A percentile compares a stretch with the other conserved stretches of the same genome.
Conservation (phyloP, 2,329 filamentous ascomycete species). For the Graphilbum ipis-grandicollis region DNA sequence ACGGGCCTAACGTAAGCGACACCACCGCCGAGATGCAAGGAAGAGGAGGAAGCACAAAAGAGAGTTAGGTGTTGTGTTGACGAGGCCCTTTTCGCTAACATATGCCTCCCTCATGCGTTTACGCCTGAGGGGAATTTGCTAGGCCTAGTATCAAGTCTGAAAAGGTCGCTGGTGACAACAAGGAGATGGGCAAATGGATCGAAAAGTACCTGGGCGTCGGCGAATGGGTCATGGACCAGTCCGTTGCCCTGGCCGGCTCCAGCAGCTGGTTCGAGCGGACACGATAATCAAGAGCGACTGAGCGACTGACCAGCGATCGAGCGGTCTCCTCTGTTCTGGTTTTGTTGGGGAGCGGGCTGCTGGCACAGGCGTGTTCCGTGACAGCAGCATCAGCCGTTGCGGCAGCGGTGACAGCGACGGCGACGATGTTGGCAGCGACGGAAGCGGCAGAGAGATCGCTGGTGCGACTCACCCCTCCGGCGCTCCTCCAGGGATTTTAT, state of each 20-base stretch:
- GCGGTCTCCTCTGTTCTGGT: too few relatives aligned
- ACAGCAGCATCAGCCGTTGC: too few relatives aligned
- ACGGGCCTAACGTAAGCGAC: slow-evolving; percentile 87
- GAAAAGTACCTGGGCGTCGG: slow-evolving; percentile 87
- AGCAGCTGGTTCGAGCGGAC: slow-evolving; percentile 85
- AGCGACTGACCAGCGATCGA: too few relatives aligned
- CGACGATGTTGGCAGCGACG: too few relatives aligned
- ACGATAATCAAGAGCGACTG: slow-evolving; percentile 29
- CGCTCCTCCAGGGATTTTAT: too few relatives aligned
- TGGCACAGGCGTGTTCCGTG: too few relatives aligned
- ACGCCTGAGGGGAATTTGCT: slow-evolving; percentile 19
- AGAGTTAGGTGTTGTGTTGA: too few relatives aligned
- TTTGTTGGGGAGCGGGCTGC: too few relatives aligned
- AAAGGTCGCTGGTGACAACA: slow-evolving; percentile 60
- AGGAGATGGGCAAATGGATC: slow-evolving; percentile 74
- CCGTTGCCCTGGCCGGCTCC: slow-evolving; percentile 74
- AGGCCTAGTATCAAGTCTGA: slow-evolving; percentile 77
- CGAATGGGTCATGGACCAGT: slow-evolving; percentile 97
- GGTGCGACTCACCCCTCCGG: too few relatives aligned
- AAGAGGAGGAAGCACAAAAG: too few relatives aligned
- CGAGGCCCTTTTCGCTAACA: slow-evolving; percentile 21
- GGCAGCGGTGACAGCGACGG: too few relatives aligned
- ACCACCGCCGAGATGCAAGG: background rate
- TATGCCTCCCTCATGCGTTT: slow-evolving; percentile 14
- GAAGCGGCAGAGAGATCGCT: too few relatives aligned